phyloP scores from a whole-genome alignment of 345 rosid species.

The Erucastrum elatum region DNA sequence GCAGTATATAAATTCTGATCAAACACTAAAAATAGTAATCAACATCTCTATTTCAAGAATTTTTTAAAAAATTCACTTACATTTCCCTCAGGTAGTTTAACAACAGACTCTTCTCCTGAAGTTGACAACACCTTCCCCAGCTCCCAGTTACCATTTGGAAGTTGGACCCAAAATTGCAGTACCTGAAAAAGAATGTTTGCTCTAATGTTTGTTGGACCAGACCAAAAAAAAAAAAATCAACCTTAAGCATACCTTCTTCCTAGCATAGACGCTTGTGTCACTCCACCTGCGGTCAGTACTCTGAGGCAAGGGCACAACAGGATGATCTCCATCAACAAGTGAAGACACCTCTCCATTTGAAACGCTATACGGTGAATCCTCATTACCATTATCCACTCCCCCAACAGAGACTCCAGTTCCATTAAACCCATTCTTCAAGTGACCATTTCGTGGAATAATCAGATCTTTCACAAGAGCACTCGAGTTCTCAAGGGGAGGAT shows the following conservation, averaged over 20 bases:
- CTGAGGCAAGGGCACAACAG: slow-evolving; percentile 48
- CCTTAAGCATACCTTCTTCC: slow-evolving; percentile 63
- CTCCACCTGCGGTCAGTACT: slow-evolving; percentile 63
- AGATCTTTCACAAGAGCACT: slow-evolving; percentile 3
- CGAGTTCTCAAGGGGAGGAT: slow-evolving; percentile 37
- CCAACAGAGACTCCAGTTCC: slow-evolving; percentile 38
- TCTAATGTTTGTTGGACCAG: slow-evolving; percentile 10
- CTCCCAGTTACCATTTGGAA: slow-evolving; percentile 63
- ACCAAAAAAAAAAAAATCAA: neutral
- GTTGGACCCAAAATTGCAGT: slow-evolving; percentile 71
- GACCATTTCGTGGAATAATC: slow-evolving; percentile 47
- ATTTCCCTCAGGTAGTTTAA: slow-evolving; percentile 62
- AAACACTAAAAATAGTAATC: slow-evolving; percentile 8
- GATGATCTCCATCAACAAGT: slow-evolving; percentile 50
- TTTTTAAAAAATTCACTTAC: slow-evolving; percentile 48
- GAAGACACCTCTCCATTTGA: slow-evolving; percentile 54
- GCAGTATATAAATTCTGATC: neutral
- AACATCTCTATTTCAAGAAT: neutral
- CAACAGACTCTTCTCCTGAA: slow-evolving; percentile 61
- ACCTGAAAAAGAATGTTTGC: slow-evolving; percentile 45
- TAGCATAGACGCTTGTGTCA: slow-evolving; percentile 63
- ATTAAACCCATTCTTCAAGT: slow-evolving; percentile 40
- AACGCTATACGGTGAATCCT: slow-evolving; percentile 76
- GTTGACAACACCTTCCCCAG: slow-evolving; percentile 67
- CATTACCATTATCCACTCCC: slow-evolving; percentile 38